Percentiles rank a stretch among this genome's conserved stretches.
Evolutionary conservation across 805 yeast genomes (phyloP).

Genomic region (Barnettozyma vustinii): DNA sequence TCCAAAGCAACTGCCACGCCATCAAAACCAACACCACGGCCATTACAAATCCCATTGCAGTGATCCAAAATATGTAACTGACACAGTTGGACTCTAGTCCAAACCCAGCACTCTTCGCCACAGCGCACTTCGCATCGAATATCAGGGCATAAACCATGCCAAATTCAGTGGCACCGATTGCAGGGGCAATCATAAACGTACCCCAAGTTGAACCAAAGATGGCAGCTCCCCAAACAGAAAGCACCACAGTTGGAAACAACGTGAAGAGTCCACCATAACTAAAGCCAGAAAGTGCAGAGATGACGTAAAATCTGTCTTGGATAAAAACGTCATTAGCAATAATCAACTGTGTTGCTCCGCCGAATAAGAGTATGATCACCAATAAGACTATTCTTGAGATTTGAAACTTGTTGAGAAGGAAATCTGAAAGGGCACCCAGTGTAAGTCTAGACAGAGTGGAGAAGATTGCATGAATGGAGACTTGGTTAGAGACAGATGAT

Average conservation of each 20-base stretch:
- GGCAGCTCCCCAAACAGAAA: constrained; percentile 83
- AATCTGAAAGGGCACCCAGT: constrained; percentile 68
- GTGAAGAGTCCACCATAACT: constrained; percentile 85
- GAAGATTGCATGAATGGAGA: constrained; percentile 53
- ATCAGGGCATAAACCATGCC: constrained; percentile 66
- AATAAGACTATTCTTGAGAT: constrained; percentile 30
- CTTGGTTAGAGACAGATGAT: constrained; percentile 39
- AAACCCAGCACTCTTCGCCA: background rate
- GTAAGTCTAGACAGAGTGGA: constrained; percentile 68
- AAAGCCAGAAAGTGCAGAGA: constrained; percentile 55
- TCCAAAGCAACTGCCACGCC: constrained; percentile 22
- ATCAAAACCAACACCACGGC: constrained; percentile 12
- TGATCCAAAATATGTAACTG: constrained; percentile 17
- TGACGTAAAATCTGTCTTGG: constrained; percentile 19
- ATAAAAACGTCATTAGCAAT: constrained; percentile 21
- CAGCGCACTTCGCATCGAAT: constrained; percentile 40
- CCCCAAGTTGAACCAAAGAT: constrained; percentile 94
- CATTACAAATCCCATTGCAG: constrained; percentile 10
- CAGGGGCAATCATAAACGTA: constrained; percentile 81
- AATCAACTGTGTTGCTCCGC: constrained; percentile 33
- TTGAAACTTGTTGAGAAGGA: constrained; percentile 29
- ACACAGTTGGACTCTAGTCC: constrained; percentile 10
- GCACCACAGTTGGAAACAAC: constrained; percentile 75
- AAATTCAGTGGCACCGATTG: constrained; percentile 65
- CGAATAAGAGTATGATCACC: constrained; percentile 28